These are phyloP conservation scores for Asterophora parasitica DNA, from an alignment of 768 basidiomycete genomes.

Conservation along the genomic window DNA sequence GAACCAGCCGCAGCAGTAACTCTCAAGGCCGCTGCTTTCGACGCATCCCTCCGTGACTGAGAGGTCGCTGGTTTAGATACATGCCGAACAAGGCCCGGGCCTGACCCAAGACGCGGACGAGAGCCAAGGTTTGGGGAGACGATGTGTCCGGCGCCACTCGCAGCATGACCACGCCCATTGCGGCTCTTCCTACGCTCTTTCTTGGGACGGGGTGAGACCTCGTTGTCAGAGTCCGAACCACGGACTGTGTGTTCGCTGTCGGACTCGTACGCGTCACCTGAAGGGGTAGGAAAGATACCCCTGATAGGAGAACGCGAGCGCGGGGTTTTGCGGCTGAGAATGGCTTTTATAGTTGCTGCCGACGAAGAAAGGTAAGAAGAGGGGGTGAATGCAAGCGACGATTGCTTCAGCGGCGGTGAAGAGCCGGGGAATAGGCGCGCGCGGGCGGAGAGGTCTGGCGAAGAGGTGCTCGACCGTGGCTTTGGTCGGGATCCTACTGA, in stretches of 20 bases:
- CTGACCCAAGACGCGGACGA: neutral
- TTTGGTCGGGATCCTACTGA: constrained; percentile 17
- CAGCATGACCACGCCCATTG: neutral
- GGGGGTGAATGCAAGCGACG: neutral
- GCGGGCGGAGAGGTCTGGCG: constrained; percentile 20
- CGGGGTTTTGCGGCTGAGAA: constrained; percentile 18
- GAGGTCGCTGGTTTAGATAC: neutral
- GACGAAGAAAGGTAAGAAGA: neutral
- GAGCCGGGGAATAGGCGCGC: constrained; percentile 9
- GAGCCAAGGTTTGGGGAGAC: neutral
- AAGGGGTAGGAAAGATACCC: constrained; percentile 19
- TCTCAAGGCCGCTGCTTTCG: neutral
- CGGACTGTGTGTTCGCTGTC: constrained; percentile 11
- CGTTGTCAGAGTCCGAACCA: constrained; percentile 8
- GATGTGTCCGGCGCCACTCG: neutral
- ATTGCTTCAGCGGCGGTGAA: constrained; percentile 4
- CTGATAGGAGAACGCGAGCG: constrained; percentile 27
- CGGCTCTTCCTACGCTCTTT: constrained; percentile 8
- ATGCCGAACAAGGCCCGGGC: neutral
- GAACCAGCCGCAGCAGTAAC: neutral
- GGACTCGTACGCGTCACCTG: constrained; percentile 8
- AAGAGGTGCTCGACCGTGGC: constrained; percentile 15
- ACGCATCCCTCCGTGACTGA: neutral
- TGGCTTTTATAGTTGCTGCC: constrained; percentile 9
- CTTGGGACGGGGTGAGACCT: constrained; percentile 1